Conservation (phyloP, 2,329 filamentous ascomycete species). For the Dryadomyces sulphureus region DNA sequence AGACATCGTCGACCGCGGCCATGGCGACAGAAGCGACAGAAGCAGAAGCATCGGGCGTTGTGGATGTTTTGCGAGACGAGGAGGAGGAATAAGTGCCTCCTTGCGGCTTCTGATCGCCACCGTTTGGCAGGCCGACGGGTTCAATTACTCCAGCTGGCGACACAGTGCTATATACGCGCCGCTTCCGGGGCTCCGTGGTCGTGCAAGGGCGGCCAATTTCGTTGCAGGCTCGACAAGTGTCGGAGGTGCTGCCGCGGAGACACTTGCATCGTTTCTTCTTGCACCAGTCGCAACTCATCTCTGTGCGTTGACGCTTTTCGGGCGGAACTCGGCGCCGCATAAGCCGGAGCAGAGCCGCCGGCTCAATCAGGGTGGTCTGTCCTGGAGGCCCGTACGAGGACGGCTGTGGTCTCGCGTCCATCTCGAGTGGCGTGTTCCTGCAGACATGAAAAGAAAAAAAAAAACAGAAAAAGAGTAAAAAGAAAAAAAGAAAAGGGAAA, state of each 20-base stretch:
- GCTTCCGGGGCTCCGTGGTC: conserved; percentile 11
- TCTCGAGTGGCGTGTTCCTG: not conserved
- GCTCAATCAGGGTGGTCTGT: conserved; percentile 3
- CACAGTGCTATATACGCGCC: conserved; percentile 8
- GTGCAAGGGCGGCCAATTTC: conserved; percentile 10
- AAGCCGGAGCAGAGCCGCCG: conserved; percentile 9
- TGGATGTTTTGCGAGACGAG: not conserved
- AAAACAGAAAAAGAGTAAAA: too few relatives aligned
- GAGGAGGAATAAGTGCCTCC: too few relatives aligned
- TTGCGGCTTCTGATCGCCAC: too few relatives aligned
- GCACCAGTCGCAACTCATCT: conserved; percentile 14
- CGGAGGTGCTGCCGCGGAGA: conserved; percentile 8
- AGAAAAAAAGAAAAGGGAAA: too few relatives aligned
- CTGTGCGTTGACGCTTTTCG: conserved; percentile 11
- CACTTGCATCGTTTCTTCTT: conserved; percentile 13
- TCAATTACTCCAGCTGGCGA: not conserved
- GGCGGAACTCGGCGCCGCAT: conserved; percentile 12
- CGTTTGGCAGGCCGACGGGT: too few relatives aligned
- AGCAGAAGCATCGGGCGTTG: not conserved
- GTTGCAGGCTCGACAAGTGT: conserved; percentile 11
- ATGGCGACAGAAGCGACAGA: not conserved
- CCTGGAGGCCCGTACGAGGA: not conserved
- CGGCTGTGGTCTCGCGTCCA: not conserved
- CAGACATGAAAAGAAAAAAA: not conserved
- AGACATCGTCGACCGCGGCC: not conserved